Conservation (phyloP, 495 filamentous ascomycete species). For the Aspergillus taichungensis region DNA sequence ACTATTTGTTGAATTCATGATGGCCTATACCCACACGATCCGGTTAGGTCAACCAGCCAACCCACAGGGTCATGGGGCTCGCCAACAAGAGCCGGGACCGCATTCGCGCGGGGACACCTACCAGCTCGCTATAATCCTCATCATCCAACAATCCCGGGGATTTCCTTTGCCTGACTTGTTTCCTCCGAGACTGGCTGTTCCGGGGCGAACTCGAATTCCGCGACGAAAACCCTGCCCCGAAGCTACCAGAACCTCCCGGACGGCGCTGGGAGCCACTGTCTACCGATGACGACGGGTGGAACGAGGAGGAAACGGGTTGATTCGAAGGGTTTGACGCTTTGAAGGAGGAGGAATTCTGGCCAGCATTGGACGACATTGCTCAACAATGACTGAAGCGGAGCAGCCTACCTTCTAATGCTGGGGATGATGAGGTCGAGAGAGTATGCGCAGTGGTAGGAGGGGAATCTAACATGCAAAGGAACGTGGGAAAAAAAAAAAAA, state of each 20-base stretch:
- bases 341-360: conserved; percentile 29
- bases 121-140: conserved; percentile 76
- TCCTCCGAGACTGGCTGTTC: conserved; percentile 66
- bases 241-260: conserved; percentile 53
- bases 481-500: not conserved
- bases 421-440: conserved; percentile 1
- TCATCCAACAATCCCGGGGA: conserved; percentile 55
- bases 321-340: conserved; percentile 38
- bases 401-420: conserved; percentile 1
- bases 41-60: conserved; percentile 12
- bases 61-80: conserved; percentile 1
- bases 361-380: conserved; percentile 44
- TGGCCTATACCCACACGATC: conserved; percentile 39
- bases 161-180: conserved; percentile 60
- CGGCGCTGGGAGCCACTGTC: conserved; percentile 54
- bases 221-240: conserved; percentile 50
- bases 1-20: conserved; percentile 74
- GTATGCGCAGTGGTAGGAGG: not conserved
- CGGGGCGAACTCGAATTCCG: conserved; percentile 44
- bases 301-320: conserved; percentile 30
- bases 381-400: not conserved
- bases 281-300: conserved; percentile 23
- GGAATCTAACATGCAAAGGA: not conserved
- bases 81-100: too few species aligned
- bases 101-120: conserved; percentile 25